Base-by-base conservation (phyloP, 2,329 filamentous ascomycete genomes). In the Fusarium chaquense region DNA sequence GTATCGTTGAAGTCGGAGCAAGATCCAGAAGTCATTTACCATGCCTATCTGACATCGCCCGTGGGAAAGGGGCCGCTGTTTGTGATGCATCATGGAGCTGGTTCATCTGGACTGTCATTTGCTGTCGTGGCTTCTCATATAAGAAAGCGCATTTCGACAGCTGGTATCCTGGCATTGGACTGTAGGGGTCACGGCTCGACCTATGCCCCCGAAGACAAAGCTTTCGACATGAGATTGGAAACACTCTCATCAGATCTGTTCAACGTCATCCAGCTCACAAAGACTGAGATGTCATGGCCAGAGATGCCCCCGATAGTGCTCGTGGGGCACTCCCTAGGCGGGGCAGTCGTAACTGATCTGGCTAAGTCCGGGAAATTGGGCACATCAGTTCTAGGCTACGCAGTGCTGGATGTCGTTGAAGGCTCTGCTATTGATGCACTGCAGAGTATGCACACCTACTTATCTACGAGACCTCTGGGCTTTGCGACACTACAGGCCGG, bases 371-470 rank as follows among this genome's bases (percentile, higher is more conserved):
- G 88, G 2, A 82, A 84, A 40, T 82, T 97, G 36, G 92, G 91
- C 2, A 78, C 81, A 38, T 86, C 89, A 28, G 78, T 98, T 2
- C 83, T 98, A 18, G 96, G 93, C 22, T 97, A 95, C 80, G 93
- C 90, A 5, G 94, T 98, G 10, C 84, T 99, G 18, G 96, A 99
- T 80, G 93, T 99, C 6, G 96, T 99, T 30, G 96, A 99, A 80
- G 93, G 96, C 13, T 97, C 93, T 1, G 96, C 96, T 35, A 95
- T 99, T 80, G 96, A 98, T 78, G 95, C 96, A 4, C 85, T 99
- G 55, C 90, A 94, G 78, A 94, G 92, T 79, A 99, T 99, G 96
- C 91, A 96, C 71, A 91, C 90, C 5, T 98, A 98, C 78, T 86
- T 99, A 22, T 90, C 92, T 2, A 94, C 91, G 6, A 87, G 96